phyloP scores from a whole-genome alignment of 257 asterid species.

The Scutellaria galericulata region DNA sequence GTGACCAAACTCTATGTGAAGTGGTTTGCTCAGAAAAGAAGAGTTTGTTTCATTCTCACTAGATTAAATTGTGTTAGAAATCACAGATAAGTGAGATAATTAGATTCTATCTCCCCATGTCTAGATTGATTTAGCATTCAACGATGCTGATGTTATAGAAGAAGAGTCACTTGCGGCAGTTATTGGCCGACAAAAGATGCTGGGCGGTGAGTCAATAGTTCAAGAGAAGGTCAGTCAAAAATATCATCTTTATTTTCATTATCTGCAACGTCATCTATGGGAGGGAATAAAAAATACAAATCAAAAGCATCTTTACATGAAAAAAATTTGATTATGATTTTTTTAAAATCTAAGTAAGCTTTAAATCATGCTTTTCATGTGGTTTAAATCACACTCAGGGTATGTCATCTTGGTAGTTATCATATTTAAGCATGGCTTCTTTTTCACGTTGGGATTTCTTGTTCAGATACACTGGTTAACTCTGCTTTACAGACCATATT shows the following conservation, averaged over 20 bases:
- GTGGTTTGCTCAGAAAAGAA: constrained; percentile 15
- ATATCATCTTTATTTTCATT: constrained; percentile 6
- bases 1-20: not conserved
- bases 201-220: constrained; percentile 70
- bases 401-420: constrained; percentile 20
- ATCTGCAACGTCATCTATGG: constrained; percentile 4
- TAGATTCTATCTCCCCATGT: constrained; percentile 27
- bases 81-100: constrained; percentile 12
- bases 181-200: constrained; percentile 66
- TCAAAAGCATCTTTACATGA: not conserved
- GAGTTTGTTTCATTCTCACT: not conserved
- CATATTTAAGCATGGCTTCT: constrained; percentile 31
- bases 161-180: constrained; percentile 67
- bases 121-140: constrained; percentile 68
- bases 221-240: constrained; percentile 66
- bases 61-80: too few species aligned
- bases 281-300: not conserved
- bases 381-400: not conserved
- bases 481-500: constrained; percentile 69
- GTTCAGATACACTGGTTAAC: constrained; percentile 55
- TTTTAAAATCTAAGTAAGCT: not conserved
- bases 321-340: not conserved
- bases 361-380: constrained; percentile 9
- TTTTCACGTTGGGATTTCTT: constrained; percentile 44
- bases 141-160: constrained; percentile 77